Evolutionary conservation across 441 rosid species (phyloP), one percentile per base, ranked within the genome.

Genomic region (Omphalea diandra): DNA sequence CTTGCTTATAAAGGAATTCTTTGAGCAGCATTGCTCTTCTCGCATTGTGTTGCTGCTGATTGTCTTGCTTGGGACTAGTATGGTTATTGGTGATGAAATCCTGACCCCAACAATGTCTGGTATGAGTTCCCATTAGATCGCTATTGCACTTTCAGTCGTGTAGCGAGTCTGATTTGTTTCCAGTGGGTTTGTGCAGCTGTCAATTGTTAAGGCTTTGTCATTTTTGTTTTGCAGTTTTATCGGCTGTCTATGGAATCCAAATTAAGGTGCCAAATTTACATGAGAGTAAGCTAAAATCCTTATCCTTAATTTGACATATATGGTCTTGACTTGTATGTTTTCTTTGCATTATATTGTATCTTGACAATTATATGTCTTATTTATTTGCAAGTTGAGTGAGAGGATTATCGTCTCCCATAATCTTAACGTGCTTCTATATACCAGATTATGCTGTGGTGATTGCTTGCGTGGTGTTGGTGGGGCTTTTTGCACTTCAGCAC

Each of bases 61-160:
- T 41, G 84, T 71, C 26, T 57, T 76, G 61, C 72, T 76, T 7
- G 86, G 86, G 12, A 76, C 84, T 63, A 46, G 84, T 63, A 75
- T 83, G 82, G 75, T 80, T 38, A 77, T 80, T 64, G 78, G 82
- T 44, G 83, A 80, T 65, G 86, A 82, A 47, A 41, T 83, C 22
- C 72, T 78, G 40, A 78, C 82, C 33, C 82, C 84, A 53, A 59
- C 84, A 46, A 78, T 83, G 70, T 78, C 86, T 6, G 84, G 86
- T 76, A 73, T 5, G 33, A 6, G 2, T 65, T 46, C 50, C 18
- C 14, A 50, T 62, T 3, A 26, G 4, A 8, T 33, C 35, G n/a
- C 44, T n/a, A 14, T 11, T 7, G 32, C 32, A 27, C 2, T 24
- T 5, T 14, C 18, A 22, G 3, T 26, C 44, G 20, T n/a, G 7